Conservation (phyloP, 257 asterid genomes). For the Nicotiana obtusifolia region DNA sequence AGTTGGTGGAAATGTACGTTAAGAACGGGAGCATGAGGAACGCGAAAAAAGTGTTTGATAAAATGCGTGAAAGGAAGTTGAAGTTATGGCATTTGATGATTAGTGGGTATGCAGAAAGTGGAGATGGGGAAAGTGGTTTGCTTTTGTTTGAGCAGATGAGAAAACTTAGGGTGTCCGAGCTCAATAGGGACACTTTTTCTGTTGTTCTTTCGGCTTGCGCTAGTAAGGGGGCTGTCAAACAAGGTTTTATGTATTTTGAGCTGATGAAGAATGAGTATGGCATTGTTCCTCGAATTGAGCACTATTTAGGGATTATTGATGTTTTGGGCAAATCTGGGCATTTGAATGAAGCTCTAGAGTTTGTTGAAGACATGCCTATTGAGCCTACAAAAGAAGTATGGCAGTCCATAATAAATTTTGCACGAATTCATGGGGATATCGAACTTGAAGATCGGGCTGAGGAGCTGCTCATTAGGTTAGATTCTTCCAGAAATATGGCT, state of each 20-base stretch:
- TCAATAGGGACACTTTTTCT: conserved; percentile 30
- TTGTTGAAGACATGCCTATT: conserved; percentile 28
- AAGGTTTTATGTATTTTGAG: conserved; percentile 31
- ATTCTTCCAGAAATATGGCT: conserved; percentile 11
- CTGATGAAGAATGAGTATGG: conserved; percentile 28
- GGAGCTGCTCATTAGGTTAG: conserved; percentile 26
- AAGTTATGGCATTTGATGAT: conserved; percentile 31
- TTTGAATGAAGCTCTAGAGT: conserved; percentile 36
- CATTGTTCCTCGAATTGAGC: conserved; percentile 25
- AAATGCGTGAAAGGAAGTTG: conserved; percentile 22
- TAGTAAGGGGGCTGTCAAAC: conserved; percentile 22
- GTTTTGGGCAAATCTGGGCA: conserved; percentile 38
- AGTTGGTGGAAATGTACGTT: conserved; percentile 23
- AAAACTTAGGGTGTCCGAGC: conserved; percentile 23
- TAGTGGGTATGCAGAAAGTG: conserved; percentile 29
- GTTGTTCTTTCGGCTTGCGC: conserved; percentile 35
- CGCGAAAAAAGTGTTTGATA: conserved; percentile 33
- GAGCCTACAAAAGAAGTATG: conserved; percentile 35
- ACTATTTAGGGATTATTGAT: conserved; percentile 25
- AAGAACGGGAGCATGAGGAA: conserved; percentile 24
- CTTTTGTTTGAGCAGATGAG: conserved; percentile 33
- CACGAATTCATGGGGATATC: conserved; percentile 32
- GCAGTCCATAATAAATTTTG: conserved; percentile 22
- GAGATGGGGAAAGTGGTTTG: conserved; percentile 32
- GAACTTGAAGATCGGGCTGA: conserved; percentile 35